phyloP scores from a whole-genome alignment of 108 stramenopile genomes.

The Skeletonema grethae region DNA sequence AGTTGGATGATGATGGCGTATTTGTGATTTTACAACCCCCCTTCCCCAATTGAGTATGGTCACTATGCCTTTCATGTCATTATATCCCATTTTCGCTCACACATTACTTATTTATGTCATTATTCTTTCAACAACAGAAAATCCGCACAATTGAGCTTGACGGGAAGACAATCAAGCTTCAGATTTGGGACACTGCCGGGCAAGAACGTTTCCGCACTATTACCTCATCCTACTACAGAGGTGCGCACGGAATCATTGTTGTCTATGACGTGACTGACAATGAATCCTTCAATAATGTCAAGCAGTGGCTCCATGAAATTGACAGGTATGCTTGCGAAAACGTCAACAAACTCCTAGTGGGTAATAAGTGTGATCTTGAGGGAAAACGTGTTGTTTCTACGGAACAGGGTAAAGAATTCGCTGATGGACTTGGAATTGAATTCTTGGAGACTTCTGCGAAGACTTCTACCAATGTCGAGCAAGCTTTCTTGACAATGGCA shows the following conservation, averaged over 20 bases:
- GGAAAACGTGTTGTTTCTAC: slow-evolving; percentile 93
- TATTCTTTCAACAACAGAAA: slow-evolving; percentile 59
- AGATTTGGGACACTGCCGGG: slow-evolving; percentile 95
- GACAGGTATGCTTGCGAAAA: slow-evolving; percentile 98
- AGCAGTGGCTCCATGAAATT: slow-evolving; percentile 99
- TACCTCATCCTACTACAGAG: slow-evolving; percentile 89
- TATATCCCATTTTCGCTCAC: neutral
- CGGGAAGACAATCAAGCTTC: slow-evolving; percentile 98
- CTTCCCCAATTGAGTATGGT: neutral
- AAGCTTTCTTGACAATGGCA: slow-evolving; percentile 99
- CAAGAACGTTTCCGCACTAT: slow-evolving; percentile 92
- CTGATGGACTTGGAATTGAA: slow-evolving; percentile 96
- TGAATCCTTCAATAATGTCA: slow-evolving; percentile 98
- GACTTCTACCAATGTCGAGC: slow-evolving; percentile 97
- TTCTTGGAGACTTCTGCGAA: slow-evolving; percentile 99
- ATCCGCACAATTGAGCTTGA: slow-evolving; percentile 99
- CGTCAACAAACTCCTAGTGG: slow-evolving; percentile 99
- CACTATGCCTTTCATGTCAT: neutral
- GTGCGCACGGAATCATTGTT: slow-evolving; percentile 97
- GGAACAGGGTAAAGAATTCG: slow-evolving; percentile 98
- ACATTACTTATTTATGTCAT: neutral
- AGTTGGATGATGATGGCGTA: too few species aligned
- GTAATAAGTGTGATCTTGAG: slow-evolving; percentile 99
- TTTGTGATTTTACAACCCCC: neutral
- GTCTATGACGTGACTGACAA: slow-evolving; percentile 97